Evolutionary conservation across 192 early-diverging fungal genomes (phyloP), one percentile per base, ranked within the genome.

Genomic region (Funneliformis mosseae): DNA sequence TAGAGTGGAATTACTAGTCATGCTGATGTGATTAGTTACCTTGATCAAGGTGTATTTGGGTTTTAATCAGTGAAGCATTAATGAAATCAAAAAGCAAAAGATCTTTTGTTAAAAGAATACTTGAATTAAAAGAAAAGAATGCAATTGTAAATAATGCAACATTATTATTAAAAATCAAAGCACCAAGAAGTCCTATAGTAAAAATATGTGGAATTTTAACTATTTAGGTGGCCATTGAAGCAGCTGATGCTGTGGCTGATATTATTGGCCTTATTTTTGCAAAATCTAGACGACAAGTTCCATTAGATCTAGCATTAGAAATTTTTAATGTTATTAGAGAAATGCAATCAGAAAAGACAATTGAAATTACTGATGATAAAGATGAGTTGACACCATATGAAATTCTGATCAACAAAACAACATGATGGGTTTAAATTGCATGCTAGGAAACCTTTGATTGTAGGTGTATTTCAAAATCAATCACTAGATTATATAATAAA

Each of bases 261-360:
- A 88, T 98, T 28, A 91, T 99, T 73, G 97, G 98, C 3, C 88
- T 99, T 81, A 98, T 98, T 66, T 98, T 98, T 89, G 97, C 95
- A 9, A 79, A 86, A 45, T 94, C 94, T 4, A 92, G 91, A 62
- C 91, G 98, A 25, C 87, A 93, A 76, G 93, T 99, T 12, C 87
- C 87, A 23, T 46, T 92, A 9, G 88, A 84, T 8, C 84, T 64
- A 0, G 97, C 95, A 0, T 85, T 89, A 39, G 86, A 85, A 66
- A 97, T 99, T 83, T 92, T 95, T n/a, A 80, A 84, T 27, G 91
- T 90, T 21, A 89, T 98, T 39, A 83, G 88, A 16, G 84, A 87
- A 75, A 50, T 83, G n/a, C 78, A 79, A 79, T 79, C 50, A 16
- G 78, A 79, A 79, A 79, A 81, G 25, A 8, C 11, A 39, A 27